Percentiles rank a stretch among this genome's conserved stretches.
These are phyloP conservation scores for Backusella morwellensis DNA, from an alignment of 192 early-diverging fungal species.

Conservation along the genomic window DNA sequence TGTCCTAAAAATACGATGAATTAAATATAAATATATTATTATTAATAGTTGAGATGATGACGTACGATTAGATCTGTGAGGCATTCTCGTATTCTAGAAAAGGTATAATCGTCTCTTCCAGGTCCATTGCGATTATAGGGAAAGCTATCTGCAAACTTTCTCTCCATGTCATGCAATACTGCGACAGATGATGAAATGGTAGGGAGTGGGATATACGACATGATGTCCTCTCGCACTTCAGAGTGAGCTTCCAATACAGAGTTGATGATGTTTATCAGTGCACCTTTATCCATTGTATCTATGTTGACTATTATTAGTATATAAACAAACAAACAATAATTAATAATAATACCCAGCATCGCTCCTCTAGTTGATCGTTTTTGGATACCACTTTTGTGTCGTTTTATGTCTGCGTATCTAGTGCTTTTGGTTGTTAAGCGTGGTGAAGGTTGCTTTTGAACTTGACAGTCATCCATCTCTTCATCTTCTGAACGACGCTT, in stretches of 20 bases:
- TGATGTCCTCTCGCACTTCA: constrained; percentile 61
- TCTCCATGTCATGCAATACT: constrained; percentile 66
- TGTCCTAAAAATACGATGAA: constrained; percentile 44
- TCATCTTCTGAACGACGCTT: constrained; percentile 39
- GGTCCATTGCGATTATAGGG: constrained; percentile 86
- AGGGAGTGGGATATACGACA: constrained; percentile 80
- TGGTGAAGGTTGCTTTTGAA: constrained; percentile 12
- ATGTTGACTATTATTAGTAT: not conserved
- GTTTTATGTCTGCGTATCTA: constrained; percentile 8
- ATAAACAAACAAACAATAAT: not conserved
- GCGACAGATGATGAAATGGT: constrained; percentile 73
- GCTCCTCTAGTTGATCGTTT: constrained; percentile 10
- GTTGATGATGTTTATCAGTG: constrained; percentile 71
- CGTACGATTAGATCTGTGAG: constrained; percentile 69
- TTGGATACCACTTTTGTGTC: constrained; percentile 15
- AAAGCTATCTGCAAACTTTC: constrained; percentile 72
- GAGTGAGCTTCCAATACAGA: constrained; percentile 75
- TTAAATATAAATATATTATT: not conserved
- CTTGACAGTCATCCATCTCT: constrained; percentile 31
- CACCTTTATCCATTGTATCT: constrained; percentile 63
- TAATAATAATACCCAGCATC: constrained; percentile 3
- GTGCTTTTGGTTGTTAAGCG: not conserved
- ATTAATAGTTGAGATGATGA: not conserved
- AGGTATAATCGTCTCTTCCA: constrained; percentile 83
- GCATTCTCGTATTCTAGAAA: constrained; percentile 75